These are phyloP conservation scores for Pleurozium schreberi DNA, from an alignment of 225 moss, liverwort and hornwort species.

Conservation along the genomic window DNA sequence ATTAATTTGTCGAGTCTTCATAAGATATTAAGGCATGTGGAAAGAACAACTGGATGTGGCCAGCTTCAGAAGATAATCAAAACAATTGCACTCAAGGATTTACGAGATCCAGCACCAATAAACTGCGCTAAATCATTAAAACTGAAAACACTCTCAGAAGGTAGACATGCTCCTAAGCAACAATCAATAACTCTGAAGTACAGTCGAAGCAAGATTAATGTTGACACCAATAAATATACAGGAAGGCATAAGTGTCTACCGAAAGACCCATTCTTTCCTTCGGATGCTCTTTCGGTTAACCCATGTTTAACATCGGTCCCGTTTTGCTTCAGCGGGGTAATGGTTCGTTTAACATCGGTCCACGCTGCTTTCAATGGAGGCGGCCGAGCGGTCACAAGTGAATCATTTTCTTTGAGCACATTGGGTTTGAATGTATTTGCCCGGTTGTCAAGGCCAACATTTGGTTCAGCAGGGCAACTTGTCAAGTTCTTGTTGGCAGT, in stretches of 20 bases:
- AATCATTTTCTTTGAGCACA: background rate
- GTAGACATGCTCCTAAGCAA: background rate
- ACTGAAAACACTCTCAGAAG: background rate
- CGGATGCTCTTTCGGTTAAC: background rate
- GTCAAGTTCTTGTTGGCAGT: background rate
- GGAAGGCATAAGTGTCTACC: background rate
- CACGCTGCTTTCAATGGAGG: constrained; percentile 26
- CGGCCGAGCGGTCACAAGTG: background rate
- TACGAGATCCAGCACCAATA: background rate
- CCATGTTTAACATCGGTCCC: background rate
- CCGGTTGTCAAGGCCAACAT: background rate
- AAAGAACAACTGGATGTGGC: background rate
- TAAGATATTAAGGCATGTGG: background rate
- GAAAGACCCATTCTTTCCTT: background rate
- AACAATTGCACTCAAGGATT: background rate
- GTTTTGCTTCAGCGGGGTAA: background rate
- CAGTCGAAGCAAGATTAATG: background rate
- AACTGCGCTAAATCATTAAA: background rate
- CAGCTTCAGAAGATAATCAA: background rate
- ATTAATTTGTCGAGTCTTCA: background rate
- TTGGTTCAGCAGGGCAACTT: background rate
- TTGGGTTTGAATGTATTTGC: background rate
- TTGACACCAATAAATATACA: background rate
- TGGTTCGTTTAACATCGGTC: constrained; percentile 9
- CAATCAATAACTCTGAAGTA: background rate